Base-by-base conservation (phyloP, 768 basidiomycete species). In the Punctularia strigosozonata region DNA sequence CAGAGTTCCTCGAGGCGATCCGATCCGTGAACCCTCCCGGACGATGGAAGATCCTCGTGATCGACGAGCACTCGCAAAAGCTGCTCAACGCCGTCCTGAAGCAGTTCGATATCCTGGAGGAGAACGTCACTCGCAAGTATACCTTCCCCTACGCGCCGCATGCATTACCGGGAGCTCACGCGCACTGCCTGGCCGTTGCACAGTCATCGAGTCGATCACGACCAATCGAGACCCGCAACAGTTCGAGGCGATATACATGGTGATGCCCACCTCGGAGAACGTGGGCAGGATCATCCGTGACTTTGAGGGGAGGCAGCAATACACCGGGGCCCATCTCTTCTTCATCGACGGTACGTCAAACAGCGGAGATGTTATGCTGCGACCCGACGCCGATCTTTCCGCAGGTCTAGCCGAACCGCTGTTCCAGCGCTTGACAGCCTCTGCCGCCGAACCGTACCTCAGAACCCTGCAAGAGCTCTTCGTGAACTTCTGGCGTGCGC, bases 21-120 rank as follows among this genome's bases (percentile, higher is more conserved):
- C 73, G 84, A 56, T 85, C 86, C 32, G 87, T 89, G 34, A 77
- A 82, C 53, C 87, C 92, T 2, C 77, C 82, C 15, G 77, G 75
- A 42, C 66, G 76, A 71, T 99, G 95, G 95, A 99, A 99, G 74
- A 84, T 95, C 49, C 75, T 98, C 31, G 90, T 99, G 43, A 85
- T 98, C 38, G 95, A 99, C 58, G 88, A 91, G 47, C 75, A 87
- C 60, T 81, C 91, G 19, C 81, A 91, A 59, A 77, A 71, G 55
- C 63, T 98, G 39, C 60, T 99, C 33, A 73, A 79, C 44, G 75
- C 83, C 6, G 88, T 92, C 3, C 69, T 97, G 49, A 90, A 89
- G 61, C 81, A 88, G 55, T 90, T 86, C 50, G 94, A 99, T 57
- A 85, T 98, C 40, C 60, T 98, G 40, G 81, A 90, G 57, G 89